Evolutionary conservation across 768 basidiomycete genomes (phyloP), one percentile per base, ranked within the genome.

Genomic region (Amanita polypyramis): DNA sequence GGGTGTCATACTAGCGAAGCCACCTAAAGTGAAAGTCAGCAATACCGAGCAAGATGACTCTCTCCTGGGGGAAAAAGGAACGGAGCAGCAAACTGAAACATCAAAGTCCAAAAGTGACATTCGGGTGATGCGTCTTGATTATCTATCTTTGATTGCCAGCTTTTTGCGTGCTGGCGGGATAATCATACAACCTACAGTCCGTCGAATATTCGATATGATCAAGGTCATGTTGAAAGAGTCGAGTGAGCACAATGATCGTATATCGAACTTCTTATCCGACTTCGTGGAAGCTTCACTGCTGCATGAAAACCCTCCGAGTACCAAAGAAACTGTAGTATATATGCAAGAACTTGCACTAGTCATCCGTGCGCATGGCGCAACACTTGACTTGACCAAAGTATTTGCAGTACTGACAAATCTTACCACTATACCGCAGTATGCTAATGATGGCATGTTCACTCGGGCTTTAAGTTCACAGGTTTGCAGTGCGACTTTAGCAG

Each of bases 111-210:
- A 79, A 1, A 79, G 79, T 56, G 75, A 84, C 57, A 56, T 76
- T 5, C 61, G 64, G 17, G 62, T 66, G 6, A 82, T 89, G 77
- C 70, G 80, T 17, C 57, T 79, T 40, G 83, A 87, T 53, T 87
- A 77, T 59, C 68, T 88, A 4, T 65, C 65, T 3, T 61, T 83
- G 17, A 68, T 82, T 4, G 60, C 68, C 15, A 68, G 67, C 3
- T 79, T 76, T 54, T 67, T 70, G 14, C 62, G 60, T 20, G 67
- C 70, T 14, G 82, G 81, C 5, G 81, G 80, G 0, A 62, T 72
- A 20, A 55, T 74, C 0, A 58, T 69, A 3, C 55, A 63, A 19
- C 60, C 66, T n/a, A 56, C 70, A 5, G 67, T 70, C 15, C 63
- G 66, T 21, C 69, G 75, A 38, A 66, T 68, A 2, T 56, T 83